These are phyloP conservation scores for Flaveria ramosissima DNA, from an alignment of 129 eudicot genomes.

Conservation along the genomic window DNA sequence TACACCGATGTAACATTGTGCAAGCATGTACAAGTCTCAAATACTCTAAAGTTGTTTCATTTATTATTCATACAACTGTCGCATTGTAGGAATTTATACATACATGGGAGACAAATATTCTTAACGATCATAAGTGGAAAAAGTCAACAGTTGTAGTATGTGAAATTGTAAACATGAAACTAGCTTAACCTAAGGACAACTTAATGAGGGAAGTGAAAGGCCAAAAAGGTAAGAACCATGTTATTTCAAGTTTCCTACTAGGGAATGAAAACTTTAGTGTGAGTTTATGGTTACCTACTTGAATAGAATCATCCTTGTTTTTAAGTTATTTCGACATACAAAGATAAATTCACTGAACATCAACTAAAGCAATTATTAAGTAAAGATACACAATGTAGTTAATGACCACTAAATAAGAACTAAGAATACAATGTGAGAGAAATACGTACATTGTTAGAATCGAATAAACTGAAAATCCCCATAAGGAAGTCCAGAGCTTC, in stretches of 20 bases:
- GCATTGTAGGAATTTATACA: not conserved
- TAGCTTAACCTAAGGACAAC: constrained; percentile 9
- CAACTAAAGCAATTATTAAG: constrained; percentile 15
- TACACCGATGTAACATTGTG: not conserved
- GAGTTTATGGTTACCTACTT: constrained; percentile 16
- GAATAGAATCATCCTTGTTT: not conserved
- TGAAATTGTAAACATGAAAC: constrained; percentile 2
- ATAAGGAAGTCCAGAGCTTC: constrained; percentile 84
- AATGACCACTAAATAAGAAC: constrained; percentile 2
- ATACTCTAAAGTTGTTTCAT: not conserved
- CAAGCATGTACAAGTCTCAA: not conserved
- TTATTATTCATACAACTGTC: not conserved
- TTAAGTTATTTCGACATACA: constrained; percentile 5
- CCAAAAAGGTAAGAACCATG: not conserved
- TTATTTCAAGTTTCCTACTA: constrained; percentile 14
- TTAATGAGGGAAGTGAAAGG: not conserved
- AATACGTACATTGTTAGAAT: constrained; percentile 66
- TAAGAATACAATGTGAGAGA: constrained; percentile 22
- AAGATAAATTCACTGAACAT: not conserved
- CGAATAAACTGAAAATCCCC: constrained; percentile 81
- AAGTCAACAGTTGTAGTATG: constrained; percentile 7
- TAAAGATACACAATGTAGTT: constrained; percentile 9
- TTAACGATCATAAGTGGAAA: constrained; percentile 5
- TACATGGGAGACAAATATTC: not conserved
- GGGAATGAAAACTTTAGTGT: constrained; percentile 10